phyloP scores from a whole-genome alignment of 1,284 basidiomycete species.

The Schizophyllum commune region DNA sequence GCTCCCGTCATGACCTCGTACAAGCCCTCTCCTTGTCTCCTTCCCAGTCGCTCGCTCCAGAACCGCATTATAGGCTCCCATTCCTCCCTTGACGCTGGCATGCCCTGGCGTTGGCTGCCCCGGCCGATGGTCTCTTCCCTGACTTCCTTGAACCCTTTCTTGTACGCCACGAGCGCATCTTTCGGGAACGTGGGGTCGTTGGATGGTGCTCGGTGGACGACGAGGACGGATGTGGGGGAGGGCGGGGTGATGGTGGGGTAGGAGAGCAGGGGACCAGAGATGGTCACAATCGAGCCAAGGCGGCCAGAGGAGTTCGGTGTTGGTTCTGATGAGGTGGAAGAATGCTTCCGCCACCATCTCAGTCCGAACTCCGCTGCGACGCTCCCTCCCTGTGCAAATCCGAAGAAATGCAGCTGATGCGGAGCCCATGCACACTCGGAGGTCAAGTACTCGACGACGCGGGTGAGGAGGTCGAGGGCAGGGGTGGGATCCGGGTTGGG shows the following conservation, averaged over 20 bases:
- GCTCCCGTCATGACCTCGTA: slow-evolving; percentile 64
- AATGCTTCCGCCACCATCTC: slow-evolving; percentile 36
- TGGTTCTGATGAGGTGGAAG: slow-evolving; percentile 4
- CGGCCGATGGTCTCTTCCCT: slow-evolving; percentile 37
- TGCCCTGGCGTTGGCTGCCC: slow-evolving; percentile 36
- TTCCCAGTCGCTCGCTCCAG: slow-evolving; percentile 68
- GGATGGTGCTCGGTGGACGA: slow-evolving; percentile 48
- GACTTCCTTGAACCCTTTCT: slow-evolving; percentile 49
- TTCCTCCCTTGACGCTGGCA: slow-evolving; percentile 72
- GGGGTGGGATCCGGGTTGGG: slow-evolving; percentile 64
- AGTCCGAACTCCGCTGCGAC: slow-evolving; percentile 67
- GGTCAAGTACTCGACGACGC: slow-evolving; percentile 51
- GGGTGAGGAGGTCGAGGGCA: slow-evolving; percentile 48
- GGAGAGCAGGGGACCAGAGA: slow-evolving; percentile 69
- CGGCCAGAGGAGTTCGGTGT: slow-evolving; percentile 3
- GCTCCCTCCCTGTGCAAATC: slow-evolving; percentile 85
- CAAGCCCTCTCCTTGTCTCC: slow-evolving; percentile 56
- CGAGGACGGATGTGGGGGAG: slow-evolving; percentile 56
- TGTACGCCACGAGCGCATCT: slow-evolving; percentile 39
- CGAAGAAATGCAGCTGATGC: slow-evolving; percentile 74
- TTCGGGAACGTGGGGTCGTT: slow-evolving; percentile 37
- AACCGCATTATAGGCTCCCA: slow-evolving; percentile 83
- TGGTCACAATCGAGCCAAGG: slow-evolving; percentile 61
- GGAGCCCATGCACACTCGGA: slow-evolving; percentile 58
- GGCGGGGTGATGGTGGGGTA: slow-evolving; percentile 53